These are phyloP conservation scores for Oryza punctata DNA, from an alignment of 176 grass and related monocot species.

Conservation along the genomic window DNA sequence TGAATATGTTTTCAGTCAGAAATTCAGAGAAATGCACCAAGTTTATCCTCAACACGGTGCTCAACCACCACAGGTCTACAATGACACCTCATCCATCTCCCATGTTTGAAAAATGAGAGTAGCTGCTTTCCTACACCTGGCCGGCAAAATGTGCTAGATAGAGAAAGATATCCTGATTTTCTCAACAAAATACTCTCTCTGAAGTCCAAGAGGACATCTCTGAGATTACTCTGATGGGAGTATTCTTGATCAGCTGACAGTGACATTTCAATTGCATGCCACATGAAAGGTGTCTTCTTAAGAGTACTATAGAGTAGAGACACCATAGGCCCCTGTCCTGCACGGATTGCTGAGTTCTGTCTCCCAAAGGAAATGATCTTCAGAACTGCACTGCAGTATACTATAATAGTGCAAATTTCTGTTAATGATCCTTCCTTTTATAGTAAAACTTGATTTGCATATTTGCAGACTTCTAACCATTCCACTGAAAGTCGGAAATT, in stretches of 20 bases:
- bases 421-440: background rate
- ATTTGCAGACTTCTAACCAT: background rate
- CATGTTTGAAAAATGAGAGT: background rate
- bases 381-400: background rate
- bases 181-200: background rate
- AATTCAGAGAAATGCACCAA: background rate
- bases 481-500: background rate
- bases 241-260: background rate
- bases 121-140: slow-evolving; percentile 20
- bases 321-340: background rate
- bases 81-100: slow-evolving; percentile 16
- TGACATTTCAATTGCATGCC: background rate
- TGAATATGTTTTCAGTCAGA: background rate
- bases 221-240: background rate
- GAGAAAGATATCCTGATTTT: slow-evolving; percentile 14
- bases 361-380: background rate
- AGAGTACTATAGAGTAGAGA: background rate
- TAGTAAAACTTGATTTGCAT: background rate
- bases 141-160: background rate
- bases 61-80: slow-evolving; percentile 3
- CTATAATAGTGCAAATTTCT: background rate
- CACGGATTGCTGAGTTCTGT: background rate
- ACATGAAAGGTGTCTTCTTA: background rate
- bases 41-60: slow-evolving; percentile 19
- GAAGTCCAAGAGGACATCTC: background rate